Percentiles rank a stretch among this genome's conserved stretches.
Evolutionary conservation across 2,329 filamentous ascomycete genomes (phyloP).

Genomic region (Colletotrichum sp.): DNA sequence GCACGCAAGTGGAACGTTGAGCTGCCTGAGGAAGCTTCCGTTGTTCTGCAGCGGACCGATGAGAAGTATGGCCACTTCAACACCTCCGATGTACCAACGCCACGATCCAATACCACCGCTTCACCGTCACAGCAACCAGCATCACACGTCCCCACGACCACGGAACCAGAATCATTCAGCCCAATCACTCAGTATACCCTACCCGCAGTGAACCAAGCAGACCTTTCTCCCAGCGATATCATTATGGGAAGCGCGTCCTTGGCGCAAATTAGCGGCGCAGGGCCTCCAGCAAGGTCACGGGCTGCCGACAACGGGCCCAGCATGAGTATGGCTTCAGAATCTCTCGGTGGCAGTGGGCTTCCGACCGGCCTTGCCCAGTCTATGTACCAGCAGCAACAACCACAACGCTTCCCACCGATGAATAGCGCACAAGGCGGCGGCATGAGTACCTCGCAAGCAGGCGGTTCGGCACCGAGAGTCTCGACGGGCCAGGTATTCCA

Average conservation of each 20-base stretch:
- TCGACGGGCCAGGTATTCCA: conserved; percentile 36
- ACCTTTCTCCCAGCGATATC: conserved; percentile 28
- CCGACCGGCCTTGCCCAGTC: conserved; percentile 27
- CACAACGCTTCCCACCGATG: conserved; percentile 1
- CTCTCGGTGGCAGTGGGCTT: conserved; percentile 26
- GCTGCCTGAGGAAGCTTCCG: conserved; percentile 81
- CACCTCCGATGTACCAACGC: conserved; percentile 65
- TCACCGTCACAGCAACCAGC: conserved; percentile 32
- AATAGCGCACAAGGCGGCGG: neutral
- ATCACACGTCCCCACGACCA: conserved; percentile 16
- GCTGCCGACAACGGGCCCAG: neutral
- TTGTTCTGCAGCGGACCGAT: conserved; percentile 79
- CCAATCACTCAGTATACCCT: conserved; percentile 38
- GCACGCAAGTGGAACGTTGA: conserved; percentile 90
- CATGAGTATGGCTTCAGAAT: neutral
- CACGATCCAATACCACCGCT: conserved; percentile 38
- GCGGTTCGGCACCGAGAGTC: conserved; percentile 25
- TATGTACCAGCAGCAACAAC: conserved; percentile 29
- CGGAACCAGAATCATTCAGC: conserved; percentile 36
- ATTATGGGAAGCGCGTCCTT: conserved; percentile 27
- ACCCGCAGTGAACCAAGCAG: conserved; percentile 28
- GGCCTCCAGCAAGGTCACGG: conserved; percentile 9
- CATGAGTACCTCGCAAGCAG: neutral
- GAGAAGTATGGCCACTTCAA: conserved; percentile 78
- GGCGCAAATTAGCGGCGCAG: conserved; percentile 24